Evolutionary conservation across 2,329 filamentous ascomycete species (phyloP).

Genomic region (Trichocomaceae sp.): DNA sequence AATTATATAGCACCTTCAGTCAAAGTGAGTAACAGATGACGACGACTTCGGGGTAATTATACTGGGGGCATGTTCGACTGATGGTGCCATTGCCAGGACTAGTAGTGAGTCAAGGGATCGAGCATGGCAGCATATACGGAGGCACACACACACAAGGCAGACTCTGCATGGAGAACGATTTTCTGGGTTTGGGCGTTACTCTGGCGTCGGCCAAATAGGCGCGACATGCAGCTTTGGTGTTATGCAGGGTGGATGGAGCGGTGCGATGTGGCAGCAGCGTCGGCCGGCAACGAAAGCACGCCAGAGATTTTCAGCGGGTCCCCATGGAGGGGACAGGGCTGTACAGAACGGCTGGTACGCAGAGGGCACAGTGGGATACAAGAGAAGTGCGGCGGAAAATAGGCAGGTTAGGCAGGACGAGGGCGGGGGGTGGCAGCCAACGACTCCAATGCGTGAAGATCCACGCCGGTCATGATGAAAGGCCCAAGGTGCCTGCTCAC

Average conservation of each 20-base stretch:
- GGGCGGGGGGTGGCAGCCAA: conserved; percentile 3
- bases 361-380: background rate
- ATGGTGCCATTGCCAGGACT: conserved; percentile 21
- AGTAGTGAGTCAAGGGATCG: conserved; percentile 15
- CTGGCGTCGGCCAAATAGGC: conserved; percentile 13
- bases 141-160: conserved; percentile 28
- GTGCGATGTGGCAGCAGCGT: conserved; percentile 9
- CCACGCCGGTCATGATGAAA: conserved; percentile 7
- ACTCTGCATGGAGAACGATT: conserved; percentile 20
- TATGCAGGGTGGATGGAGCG: conserved; percentile 13
- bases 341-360: background rate
- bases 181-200: conserved; percentile 10
- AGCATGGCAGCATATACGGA: conserved; percentile 20
- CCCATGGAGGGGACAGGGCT: conserved; percentile 8
- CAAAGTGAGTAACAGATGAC: conserved; percentile 20
- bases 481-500: conserved; percentile 1
- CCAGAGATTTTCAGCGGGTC: conserved; percentile 9
- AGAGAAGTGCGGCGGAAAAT: conserved; percentile 6
- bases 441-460: conserved; percentile 1
- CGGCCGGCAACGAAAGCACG: conserved; percentile 2
- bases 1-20: conserved; percentile 13
- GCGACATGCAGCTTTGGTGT: conserved; percentile 12
- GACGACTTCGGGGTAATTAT: conserved; percentile 22
- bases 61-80: conserved; percentile 21
- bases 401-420: background rate